Percentiles rank a stretch among this genome's conserved stretches.
phyloP scores from a whole-genome alignment of 169 alveolate species.

The Eimeria praecox region DNA sequence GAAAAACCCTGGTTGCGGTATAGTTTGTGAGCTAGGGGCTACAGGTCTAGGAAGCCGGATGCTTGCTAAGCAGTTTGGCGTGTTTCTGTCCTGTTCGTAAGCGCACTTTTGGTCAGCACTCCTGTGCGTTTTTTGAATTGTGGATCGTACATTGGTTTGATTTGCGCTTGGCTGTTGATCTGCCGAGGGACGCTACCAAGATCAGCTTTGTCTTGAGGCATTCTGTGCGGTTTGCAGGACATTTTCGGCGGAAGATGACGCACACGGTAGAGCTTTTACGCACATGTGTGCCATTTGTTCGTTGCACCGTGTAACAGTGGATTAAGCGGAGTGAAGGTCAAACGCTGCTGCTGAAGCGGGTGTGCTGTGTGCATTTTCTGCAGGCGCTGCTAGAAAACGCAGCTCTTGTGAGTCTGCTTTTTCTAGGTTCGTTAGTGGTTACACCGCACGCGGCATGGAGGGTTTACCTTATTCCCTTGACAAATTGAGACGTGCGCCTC shows the following conservation, averaged over 20 bases:
- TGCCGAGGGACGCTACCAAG: no score
- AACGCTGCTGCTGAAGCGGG: neutral
- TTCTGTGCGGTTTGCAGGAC: neutral
- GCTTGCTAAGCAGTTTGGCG: neutral
- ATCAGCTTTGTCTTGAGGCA: no score
- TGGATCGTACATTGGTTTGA: neutral
- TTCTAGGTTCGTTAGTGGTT: neutral
- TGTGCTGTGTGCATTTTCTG: neutral
- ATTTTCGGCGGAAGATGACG: neutral
- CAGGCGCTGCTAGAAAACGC: neutral
- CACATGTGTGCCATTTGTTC: neutral
- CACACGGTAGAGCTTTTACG: no score
- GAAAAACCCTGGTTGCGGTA: neutral
- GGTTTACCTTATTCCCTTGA: no score
- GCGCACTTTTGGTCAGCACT: neutral
- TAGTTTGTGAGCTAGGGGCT: neutral
- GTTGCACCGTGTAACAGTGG: neutral
- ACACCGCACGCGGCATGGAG: neutral
- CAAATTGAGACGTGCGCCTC: no score
- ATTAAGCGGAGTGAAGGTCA: neutral
- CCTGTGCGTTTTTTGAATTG: neutral
- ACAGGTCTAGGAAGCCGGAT: neutral
- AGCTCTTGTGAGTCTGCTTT: neutral
- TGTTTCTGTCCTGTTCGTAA: neutral
- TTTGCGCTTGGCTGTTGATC: neutral